Percentiles rank a stretch among this genome's conserved stretches.
Conservation (phyloP, 345 rosid species). For the Corchorus olitorius region DNA sequence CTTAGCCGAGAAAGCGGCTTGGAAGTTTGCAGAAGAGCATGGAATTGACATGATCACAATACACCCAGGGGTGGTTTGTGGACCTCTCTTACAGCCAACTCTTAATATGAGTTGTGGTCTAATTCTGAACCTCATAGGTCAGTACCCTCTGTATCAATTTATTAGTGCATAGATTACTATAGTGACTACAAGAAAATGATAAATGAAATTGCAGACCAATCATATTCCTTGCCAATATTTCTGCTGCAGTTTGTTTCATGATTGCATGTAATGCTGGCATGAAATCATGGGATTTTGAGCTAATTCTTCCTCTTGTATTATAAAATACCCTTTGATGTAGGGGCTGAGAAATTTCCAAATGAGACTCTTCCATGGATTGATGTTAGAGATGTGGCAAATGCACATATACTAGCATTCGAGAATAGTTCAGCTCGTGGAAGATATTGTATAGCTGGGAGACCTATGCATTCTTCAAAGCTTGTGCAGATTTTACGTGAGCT, state of each 20-base stretch:
- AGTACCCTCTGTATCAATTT: slow-evolving; percentile 25
- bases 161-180: no score
- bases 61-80: slow-evolving; percentile 40
- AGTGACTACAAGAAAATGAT: no score
- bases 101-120: slow-evolving; percentile 30
- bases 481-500: slow-evolving; percentile 21
- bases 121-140: slow-evolving; percentile 26
- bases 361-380: neutral
- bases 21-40: slow-evolving; percentile 41
- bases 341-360: neutral
- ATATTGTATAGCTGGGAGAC: slow-evolving; percentile 33
- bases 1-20: slow-evolving; percentile 20
- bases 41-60: slow-evolving; percentile 40
- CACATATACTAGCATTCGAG: slow-evolving; percentile 56
- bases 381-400: slow-evolving; percentile 12
- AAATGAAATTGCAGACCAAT: no score
- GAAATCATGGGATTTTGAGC: no score
- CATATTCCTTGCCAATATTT: no score
- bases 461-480: slow-evolving; percentile 14
- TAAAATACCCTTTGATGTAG: neutral
- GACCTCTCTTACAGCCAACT: slow-evolving; percentile 45
- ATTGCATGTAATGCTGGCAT: no score
- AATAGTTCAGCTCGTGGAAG: slow-evolving; percentile 42
- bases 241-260: no score
- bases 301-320: neutral